Base-by-base conservation (phyloP, 768 basidiomycete species). In the Leccinum truebloodii region DNA sequence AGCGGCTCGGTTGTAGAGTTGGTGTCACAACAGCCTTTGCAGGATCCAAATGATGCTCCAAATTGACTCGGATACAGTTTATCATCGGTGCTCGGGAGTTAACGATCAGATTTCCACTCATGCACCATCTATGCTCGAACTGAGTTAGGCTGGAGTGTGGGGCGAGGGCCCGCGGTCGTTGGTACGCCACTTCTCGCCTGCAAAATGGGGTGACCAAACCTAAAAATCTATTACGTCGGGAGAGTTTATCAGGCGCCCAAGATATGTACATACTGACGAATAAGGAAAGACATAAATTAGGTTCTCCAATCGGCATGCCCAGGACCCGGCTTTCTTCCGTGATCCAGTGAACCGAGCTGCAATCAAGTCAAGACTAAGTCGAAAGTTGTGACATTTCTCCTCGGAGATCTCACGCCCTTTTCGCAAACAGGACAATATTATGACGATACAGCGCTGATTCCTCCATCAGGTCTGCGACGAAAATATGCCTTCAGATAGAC, bases 1-100 rank as follows among this genome's bases (percentile, higher is more conserved):
- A 1, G n/a, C 16, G 18, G 20, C 67, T 20, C 63, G 67, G 28
- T 48, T 64, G 60, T 71, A 65, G 52, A 16, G 22, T 22, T 48
- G 49, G 26, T 28, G 13, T 50, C 49, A 4, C n/a, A 24, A 13
- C 10, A n/a, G 1, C 9, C 20, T 12, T 44, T 44, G n/a, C 44
- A 20, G 20, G 44, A 10, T 46, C 44, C 12, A 22, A 46, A 46
- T 12, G 12, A 46, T 46, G 4, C 41, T 44, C n/a, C 7, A n/a
- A 44, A 0, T 30, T 30, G 30, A 30, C 30, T 30, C 4, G 32
- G 32, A 34, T 35, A 35, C 34, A 35, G 34, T 0, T 35, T 35
- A 5, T 35, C 34, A 12, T 35, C 13, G 34, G 14, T 37, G 35
- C 34, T 34, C 13, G 34, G 34, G 4, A 4, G 34, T 35, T 14